A percentile compares a stretch with the other conserved stretches of the same genome.
These are phyloP conservation scores for Vaccinium darrowii DNA, from an alignment of 148 eudicot species.

Conservation along the genomic window DNA sequence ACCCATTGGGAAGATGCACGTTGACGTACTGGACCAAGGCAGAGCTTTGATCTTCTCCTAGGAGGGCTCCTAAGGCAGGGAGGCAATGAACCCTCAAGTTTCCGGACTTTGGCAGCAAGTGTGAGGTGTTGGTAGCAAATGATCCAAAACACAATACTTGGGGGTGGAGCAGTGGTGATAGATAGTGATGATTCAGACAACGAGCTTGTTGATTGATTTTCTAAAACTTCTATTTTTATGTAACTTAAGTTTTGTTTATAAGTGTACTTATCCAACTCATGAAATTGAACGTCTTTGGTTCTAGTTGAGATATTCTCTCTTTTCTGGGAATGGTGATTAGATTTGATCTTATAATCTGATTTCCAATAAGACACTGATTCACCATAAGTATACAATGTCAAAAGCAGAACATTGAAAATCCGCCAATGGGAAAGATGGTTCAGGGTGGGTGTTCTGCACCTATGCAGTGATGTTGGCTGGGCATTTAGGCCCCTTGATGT, in stretches of 20 bases:
- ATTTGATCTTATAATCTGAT: not conserved
- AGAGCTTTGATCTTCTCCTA: conserved; percentile 20
- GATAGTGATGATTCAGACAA: conserved; percentile 24
- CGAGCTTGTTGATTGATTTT: conserved; percentile 23
- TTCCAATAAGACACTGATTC: no score
- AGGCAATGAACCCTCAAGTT: conserved; percentile 17
- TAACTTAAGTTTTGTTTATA: not conserved
- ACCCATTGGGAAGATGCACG: conserved; percentile 44
- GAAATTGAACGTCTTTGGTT: not conserved
- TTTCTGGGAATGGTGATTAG: not conserved
- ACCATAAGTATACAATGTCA: not conserved
- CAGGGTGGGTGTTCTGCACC: not conserved
- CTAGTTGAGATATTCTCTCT: not conserved
- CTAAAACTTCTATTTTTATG: not conserved
- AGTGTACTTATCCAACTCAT: not conserved
- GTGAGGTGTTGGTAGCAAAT: conserved; percentile 53
- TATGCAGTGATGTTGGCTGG: not conserved
- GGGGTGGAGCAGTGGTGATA: conserved; percentile 19
- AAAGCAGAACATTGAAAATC: not conserved
- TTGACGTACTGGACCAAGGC: conserved; percentile 42
- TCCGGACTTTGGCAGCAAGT: conserved; percentile 22
- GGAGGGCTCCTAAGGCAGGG: conserved; percentile 12
- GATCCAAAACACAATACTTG: conserved; percentile 34
- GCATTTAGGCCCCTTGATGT: not conserved
- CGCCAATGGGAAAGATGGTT: no score